phyloP scores from a whole-genome alignment of 768 basidiomycete genomes.

The Psilocybe cubensis region DNA sequence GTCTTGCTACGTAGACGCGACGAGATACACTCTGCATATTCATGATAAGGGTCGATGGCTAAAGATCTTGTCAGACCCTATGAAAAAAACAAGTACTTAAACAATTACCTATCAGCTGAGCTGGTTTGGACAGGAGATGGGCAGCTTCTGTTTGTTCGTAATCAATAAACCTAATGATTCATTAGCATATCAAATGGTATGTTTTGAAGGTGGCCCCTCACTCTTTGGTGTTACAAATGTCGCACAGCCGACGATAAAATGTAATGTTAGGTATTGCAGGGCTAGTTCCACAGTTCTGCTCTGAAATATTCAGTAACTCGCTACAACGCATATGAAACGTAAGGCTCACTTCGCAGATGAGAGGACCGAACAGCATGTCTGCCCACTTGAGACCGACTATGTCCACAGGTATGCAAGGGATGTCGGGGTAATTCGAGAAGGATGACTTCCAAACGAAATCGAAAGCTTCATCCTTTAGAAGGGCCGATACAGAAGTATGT shows the following conservation, averaged over 20 bases:
- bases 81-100: background rate
- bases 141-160: background rate
- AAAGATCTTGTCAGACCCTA: background rate
- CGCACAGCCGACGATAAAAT: background rate
- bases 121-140: background rate
- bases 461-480: background rate
- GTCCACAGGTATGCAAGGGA: background rate
- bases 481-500: background rate
- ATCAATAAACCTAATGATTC: background rate
- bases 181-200: background rate
- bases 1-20: background rate
- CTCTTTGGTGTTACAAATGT: background rate
- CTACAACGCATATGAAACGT: background rate
- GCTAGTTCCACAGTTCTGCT: background rate
- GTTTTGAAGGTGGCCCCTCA: background rate
- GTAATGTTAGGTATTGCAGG: background rate
- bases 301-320: background rate
- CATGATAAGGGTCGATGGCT: background rate
- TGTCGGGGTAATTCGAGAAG: background rate
- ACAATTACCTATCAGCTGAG: background rate
- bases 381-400: conserved; percentile 2
- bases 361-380: conserved; percentile 6
- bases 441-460: background rate
- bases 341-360: conserved; percentile 1
- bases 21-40: background rate